Percentiles rank a stretch among this genome's conserved stretches.
These are phyloP conservation scores for Calycina herbarum DNA, from an alignment of 2,329 filamentous ascomycete species.

Conservation along the genomic window DNA sequence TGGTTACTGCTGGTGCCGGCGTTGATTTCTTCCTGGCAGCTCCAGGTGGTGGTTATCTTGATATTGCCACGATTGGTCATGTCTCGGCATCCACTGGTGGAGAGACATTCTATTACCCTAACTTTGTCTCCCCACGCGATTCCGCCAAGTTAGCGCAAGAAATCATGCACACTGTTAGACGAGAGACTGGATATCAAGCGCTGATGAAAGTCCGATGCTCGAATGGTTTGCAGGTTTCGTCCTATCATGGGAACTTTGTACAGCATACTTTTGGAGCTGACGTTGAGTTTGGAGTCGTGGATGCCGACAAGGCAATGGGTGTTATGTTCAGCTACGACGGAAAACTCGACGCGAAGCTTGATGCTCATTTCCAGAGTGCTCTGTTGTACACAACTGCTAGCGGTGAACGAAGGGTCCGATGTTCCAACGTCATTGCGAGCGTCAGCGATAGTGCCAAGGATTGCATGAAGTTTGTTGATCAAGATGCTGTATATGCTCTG, in stretches of 20 bases:
- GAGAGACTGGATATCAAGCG: slow-evolving; percentile 93
- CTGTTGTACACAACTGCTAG: slow-evolving; percentile 90
- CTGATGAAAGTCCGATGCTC: slow-evolving; percentile 98
- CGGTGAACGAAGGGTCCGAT: slow-evolving; percentile 86
- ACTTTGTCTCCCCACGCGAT: slow-evolving; percentile 87
- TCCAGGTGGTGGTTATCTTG: slow-evolving; percentile 85
- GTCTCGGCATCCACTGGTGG: slow-evolving; percentile 87
- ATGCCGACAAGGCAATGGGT: slow-evolving; percentile 89
- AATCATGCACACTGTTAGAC: slow-evolving; percentile 79
- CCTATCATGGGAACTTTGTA: slow-evolving; percentile 95
- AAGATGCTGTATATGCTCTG: slow-evolving; percentile 86
- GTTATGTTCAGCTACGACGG: slow-evolving; percentile 95
- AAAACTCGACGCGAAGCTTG: slow-evolving; percentile 93
- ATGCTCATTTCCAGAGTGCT: slow-evolving; percentile 96
- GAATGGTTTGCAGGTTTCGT: slow-evolving; percentile 87
- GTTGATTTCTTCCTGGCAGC: slow-evolving; percentile 94
- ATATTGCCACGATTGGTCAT: slow-evolving; percentile 88
- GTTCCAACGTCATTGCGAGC: slow-evolving; percentile 89
- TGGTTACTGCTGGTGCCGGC: slow-evolving; percentile 84
- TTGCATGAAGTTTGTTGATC: slow-evolving; percentile 88
- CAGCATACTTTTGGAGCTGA: slow-evolving; percentile 95
- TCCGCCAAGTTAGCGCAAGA: slow-evolving; percentile 80
- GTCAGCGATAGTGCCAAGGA: slow-evolving; percentile 84
- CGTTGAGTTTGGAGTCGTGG: slow-evolving; percentile 87
- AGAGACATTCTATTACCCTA: slow-evolving; percentile 95